These are phyloP conservation scores for Petunia axillaris DNA, from an alignment of 257 asterid species.

Conservation along the genomic window DNA sequence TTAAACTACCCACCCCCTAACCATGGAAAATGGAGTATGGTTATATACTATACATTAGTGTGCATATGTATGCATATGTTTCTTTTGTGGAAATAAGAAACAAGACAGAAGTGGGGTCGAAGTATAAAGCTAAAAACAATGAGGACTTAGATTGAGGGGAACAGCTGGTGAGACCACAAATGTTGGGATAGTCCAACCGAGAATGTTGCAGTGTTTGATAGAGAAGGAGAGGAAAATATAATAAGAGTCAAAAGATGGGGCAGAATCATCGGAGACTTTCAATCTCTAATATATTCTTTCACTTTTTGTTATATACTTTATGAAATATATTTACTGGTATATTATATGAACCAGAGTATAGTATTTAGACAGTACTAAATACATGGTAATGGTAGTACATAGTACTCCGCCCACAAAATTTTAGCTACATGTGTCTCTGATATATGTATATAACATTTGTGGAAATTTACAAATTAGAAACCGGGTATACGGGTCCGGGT, in stretches of 20 bases:
- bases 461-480: too few relatives aligned
- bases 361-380: too few relatives aligned
- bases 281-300: conserved; percentile 64
- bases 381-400: too few relatives aligned
- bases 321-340: background rate
- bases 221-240: background rate
- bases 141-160: conserved; percentile 49
- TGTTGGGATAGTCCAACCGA: conserved; percentile 62
- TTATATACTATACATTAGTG: too few relatives aligned
- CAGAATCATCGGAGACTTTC: conserved; percentile 73
- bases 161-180: conserved; percentile 64
- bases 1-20: background rate
- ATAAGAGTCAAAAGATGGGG: conserved; percentile 41
- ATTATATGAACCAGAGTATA: background rate
- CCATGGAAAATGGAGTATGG: too few relatives aligned
- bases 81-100: conserved; percentile 12
- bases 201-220: conserved; percentile 49
- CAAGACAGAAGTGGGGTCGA: conserved; percentile 52
- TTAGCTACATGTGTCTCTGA: too few relatives aligned
- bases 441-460: too few relatives aligned
- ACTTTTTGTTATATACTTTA: conserved; percentile 2
- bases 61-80: background rate
- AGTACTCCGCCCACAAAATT: too few relatives aligned
- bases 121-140: conserved; percentile 42
- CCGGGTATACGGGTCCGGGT: too few relatives aligned